Conservation (phyloP, 2,329 filamentous ascomycete genomes). For the Sarocladium brachiariae region DNA sequence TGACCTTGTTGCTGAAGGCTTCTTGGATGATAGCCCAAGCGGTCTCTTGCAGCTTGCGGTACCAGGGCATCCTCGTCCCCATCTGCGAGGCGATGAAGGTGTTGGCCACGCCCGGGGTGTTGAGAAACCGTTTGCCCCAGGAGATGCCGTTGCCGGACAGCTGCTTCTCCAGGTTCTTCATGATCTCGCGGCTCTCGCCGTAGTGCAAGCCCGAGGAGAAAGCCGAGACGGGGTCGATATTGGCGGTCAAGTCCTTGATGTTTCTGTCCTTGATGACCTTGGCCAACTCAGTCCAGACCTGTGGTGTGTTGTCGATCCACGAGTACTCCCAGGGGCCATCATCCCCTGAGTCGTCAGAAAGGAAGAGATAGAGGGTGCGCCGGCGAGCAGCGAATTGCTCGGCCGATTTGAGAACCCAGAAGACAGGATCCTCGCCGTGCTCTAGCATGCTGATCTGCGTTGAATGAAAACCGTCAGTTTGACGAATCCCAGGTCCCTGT, state of each 20-base stretch:
- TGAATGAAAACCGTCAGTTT: background rate
- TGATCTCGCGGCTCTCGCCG: slow-evolving; percentile 34
- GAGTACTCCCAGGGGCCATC: slow-evolving; percentile 22
- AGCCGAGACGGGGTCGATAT: slow-evolving; percentile 37
- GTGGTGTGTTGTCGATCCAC: slow-evolving; percentile 41
- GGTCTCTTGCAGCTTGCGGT: slow-evolving; percentile 39
- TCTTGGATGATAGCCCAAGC: slow-evolving; percentile 42
- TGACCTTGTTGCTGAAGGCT: slow-evolving; percentile 35
- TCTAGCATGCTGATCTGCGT: slow-evolving; percentile 34
- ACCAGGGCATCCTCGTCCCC: slow-evolving; percentile 31
- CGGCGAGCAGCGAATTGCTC: slow-evolving; percentile 41
- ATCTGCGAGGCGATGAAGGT: slow-evolving; percentile 40
- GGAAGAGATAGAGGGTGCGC: slow-evolving; percentile 43
- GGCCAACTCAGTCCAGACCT: slow-evolving; percentile 33
- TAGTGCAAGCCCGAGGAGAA: slow-evolving; percentile 42
- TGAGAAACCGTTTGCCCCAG: slow-evolving; percentile 33
- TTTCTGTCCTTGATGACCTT: slow-evolving; percentile 28
- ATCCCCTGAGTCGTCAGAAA: slow-evolving; percentile 5
- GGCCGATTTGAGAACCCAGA: slow-evolving; percentile 41
- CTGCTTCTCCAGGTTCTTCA: slow-evolving; percentile 17
- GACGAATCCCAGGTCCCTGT: background rate
- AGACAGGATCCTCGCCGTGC: slow-evolving; percentile 44
- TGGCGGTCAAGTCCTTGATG: slow-evolving; percentile 33
- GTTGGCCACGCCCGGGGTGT: slow-evolving; percentile 37
- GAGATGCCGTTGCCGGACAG: slow-evolving; percentile 19